phyloP scores from a whole-genome alignment of 805 yeast genomes.

The Yarrowia deformans region DNA sequence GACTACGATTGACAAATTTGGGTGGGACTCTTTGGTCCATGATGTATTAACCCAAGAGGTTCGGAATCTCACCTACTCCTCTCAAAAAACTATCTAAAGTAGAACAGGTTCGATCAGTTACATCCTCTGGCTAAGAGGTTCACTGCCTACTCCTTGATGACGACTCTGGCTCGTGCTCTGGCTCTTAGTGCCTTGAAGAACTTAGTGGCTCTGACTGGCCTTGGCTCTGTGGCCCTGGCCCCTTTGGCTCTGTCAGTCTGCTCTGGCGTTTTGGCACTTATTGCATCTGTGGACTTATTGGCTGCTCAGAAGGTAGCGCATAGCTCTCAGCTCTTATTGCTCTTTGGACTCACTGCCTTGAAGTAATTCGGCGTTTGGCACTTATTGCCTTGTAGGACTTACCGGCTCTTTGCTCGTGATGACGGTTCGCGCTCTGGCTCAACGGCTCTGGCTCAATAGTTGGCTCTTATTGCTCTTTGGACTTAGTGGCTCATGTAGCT shows the following conservation, averaged over 20 bases:
- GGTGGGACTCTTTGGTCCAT: conserved; percentile 8
- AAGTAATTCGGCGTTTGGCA: background rate
- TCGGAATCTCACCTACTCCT: conserved; percentile 9
- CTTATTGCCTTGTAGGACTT: background rate
- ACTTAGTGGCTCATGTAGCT: background rate
- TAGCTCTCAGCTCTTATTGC: background rate
- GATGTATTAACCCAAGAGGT: conserved; percentile 9
- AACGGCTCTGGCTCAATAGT: background rate
- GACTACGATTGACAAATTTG: background rate
- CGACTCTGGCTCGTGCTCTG: background rate
- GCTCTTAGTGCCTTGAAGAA: background rate
- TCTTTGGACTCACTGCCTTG: background rate
- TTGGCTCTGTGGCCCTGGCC: background rate
- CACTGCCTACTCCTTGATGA: background rate
- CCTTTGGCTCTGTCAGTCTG: too few species aligned
- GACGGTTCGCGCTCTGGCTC: background rate
- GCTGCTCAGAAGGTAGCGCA: background rate
- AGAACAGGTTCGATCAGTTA: conserved; percentile 11
- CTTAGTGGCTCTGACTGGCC: background rate
- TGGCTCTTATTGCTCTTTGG: background rate
- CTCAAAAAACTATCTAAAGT: conserved; percentile 2
- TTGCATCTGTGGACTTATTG: background rate
- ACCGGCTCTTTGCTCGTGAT: background rate
- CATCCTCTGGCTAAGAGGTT: background rate
- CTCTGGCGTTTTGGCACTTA: background rate